A percentile compares a stretch with the other conserved stretches of the same genome.
Evolutionary conservation across 2,329 filamentous ascomycete species (phyloP).

Genomic region (Neopestalotiopsis sp.): DNA sequence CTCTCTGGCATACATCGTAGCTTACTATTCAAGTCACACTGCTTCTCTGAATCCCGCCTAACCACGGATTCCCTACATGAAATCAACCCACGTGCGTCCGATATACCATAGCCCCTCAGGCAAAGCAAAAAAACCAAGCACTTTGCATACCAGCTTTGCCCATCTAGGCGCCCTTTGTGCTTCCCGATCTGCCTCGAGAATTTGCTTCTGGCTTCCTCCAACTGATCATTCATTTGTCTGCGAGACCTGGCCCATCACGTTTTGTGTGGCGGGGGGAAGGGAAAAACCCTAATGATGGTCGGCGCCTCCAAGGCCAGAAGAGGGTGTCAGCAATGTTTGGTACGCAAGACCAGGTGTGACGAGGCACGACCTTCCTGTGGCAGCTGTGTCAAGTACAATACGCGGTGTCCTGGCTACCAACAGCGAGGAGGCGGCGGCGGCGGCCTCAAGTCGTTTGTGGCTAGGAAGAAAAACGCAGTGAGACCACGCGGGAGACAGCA

Average conservation of each 20-base stretch:
- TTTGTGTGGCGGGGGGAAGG: neutral
- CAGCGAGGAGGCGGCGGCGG: neutral
- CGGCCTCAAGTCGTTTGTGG: conserved; percentile 21
- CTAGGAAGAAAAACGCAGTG: conserved; percentile 22
- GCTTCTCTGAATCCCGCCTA: neutral
- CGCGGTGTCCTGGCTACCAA: conserved; percentile 20
- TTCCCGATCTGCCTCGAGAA: neutral
- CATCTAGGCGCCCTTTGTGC: neutral
- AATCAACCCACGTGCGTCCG: neutral
- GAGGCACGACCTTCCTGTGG: conserved; percentile 19
- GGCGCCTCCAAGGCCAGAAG: conserved; percentile 8
- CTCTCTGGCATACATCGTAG: neutral
- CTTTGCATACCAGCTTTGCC: neutral
- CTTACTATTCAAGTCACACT: neutral
- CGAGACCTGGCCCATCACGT: neutral
- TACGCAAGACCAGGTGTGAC: conserved; percentile 21
- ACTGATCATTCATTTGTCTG: neutral
- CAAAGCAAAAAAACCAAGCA: conserved; percentile 4
- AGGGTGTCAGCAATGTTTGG: conserved; percentile 16
- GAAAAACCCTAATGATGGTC: conserved; percentile 4
- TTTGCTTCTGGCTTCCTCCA: neutral
- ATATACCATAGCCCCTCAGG: conserved; percentile 1
- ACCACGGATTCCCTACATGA: neutral
- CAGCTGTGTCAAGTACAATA: conserved; percentile 19
- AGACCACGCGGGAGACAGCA: conserved; percentile 18